Evolutionary conservation across 306 rosid genomes (phyloP).

Genomic region (Ormosia semicastrata): DNA sequence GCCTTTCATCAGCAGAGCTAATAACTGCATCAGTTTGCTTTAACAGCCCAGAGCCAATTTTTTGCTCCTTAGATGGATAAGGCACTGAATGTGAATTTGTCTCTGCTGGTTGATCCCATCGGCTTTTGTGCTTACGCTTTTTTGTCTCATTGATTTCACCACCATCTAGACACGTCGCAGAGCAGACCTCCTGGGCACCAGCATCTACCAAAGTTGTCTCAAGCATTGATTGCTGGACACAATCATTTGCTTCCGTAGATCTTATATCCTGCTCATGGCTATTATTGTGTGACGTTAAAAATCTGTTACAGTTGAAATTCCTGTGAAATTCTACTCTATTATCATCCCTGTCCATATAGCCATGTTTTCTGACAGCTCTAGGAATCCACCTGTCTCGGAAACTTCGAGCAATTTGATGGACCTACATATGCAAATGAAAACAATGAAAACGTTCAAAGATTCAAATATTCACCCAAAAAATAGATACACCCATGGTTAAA

Average conservation of each 20-base stretch:
- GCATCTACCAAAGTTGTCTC: constrained; percentile 41
- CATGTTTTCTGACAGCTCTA: constrained; percentile 52
- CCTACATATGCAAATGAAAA: constrained; percentile 50
- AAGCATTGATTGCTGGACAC: constrained; percentile 48
- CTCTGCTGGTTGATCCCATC: constrained; percentile 97
- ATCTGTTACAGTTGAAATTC: constrained; percentile 55
- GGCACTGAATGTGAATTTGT: constrained; percentile 6
- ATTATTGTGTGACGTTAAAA: constrained; percentile 42
- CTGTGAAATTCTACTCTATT: constrained; percentile 58
- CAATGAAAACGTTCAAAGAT: constrained; percentile 14
- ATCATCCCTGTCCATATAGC: constrained; percentile 63
- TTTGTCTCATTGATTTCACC: constrained; percentile 40
- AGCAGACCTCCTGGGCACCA: constrained; percentile 49
- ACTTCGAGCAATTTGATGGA: constrained; percentile 94
- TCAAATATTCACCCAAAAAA: constrained; percentile 14
- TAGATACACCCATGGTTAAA: not conserved
- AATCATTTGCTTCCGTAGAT: constrained; percentile 59
- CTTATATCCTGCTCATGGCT: constrained; percentile 66
- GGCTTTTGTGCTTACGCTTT: constrained; percentile 85
- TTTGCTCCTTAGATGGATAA: not conserved
- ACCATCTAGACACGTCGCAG: constrained; percentile 41
- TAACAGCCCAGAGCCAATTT: not conserved
- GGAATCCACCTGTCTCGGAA: constrained; percentile 95
- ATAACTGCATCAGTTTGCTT: constrained; percentile 31
- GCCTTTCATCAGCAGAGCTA: constrained; percentile 39